phyloP scores from a whole-genome alignment of 2,329 filamentous ascomycete species.

The Exophiala sideris region DNA sequence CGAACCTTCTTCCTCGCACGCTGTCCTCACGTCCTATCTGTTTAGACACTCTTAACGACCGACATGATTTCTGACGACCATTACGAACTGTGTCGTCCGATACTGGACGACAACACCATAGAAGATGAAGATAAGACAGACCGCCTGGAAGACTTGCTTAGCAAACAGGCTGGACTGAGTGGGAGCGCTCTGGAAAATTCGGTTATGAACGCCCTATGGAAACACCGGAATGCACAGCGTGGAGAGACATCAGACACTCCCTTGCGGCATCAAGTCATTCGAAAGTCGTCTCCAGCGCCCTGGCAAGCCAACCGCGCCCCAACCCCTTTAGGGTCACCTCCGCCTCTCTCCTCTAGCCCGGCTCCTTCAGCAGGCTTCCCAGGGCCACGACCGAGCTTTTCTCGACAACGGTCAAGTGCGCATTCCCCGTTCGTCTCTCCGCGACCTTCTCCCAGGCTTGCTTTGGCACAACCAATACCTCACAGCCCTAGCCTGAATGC shows the following conservation, averaged over 20 bases:
- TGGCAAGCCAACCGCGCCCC: conserved; percentile 75
- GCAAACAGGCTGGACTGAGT: conserved; percentile 70
- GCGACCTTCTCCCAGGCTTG: conserved; percentile 84
- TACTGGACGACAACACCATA: conserved; percentile 75
- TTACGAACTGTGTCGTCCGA: conserved; percentile 84
- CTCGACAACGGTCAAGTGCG: conserved; percentile 44
- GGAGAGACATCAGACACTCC: conserved; percentile 69
- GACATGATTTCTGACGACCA: conserved; percentile 87
- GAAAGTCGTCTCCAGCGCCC: conserved; percentile 85
- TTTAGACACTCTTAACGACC: conserved; percentile 17
- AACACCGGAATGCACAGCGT: conserved; percentile 51
- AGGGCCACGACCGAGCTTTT: conserved; percentile 69
- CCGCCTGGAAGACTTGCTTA: conserved; percentile 79
- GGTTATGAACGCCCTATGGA: conserved; percentile 85
- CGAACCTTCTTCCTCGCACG: background rate
- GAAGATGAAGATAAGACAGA: conserved; percentile 97
- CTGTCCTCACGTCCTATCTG: background rate
- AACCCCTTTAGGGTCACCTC: conserved; percentile 79
- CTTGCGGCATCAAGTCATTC: conserved; percentile 82
- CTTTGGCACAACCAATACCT: conserved; percentile 87
- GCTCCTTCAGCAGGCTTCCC: conserved; percentile 72
- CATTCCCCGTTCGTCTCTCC: conserved; percentile 87
- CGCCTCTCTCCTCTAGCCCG: conserved; percentile 75
- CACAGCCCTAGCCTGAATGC: conserved; percentile 92
- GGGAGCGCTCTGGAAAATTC: conserved; percentile 82